A percentile compares a stretch with the other conserved stretches of the same genome.
These are phyloP conservation scores for Tulasnella sp. DNA, from an alignment of 768 basidiomycete genomes.

Conservation along the genomic window DNA sequence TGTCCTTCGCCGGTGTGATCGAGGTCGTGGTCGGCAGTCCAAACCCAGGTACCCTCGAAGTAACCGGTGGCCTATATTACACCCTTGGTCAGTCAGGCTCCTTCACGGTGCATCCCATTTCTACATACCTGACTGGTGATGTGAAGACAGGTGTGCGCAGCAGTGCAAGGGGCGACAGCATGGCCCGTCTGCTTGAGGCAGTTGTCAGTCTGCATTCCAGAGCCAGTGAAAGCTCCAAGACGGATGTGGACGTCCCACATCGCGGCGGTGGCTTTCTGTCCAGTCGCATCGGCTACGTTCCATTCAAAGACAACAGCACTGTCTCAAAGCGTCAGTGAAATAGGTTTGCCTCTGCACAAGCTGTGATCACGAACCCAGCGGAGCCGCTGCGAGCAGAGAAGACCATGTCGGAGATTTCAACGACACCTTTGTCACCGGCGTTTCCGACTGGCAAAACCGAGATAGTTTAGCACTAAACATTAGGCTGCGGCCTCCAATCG, in stretches of 20 bases:
- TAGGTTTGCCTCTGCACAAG: background rate
- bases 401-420: constrained; percentile 63
- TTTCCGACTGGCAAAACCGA: constrained; percentile 42
- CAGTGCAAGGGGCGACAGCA: constrained; percentile 44
- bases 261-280: constrained; percentile 50
- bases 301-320: constrained; percentile 64
- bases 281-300: constrained; percentile 51
- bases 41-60: constrained; percentile 47
- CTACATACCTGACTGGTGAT: constrained; percentile 42
- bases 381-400: constrained; percentile 51
- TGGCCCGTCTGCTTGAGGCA: constrained; percentile 38
- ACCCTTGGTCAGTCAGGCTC: too few species aligned
- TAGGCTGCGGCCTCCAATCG: background rate
- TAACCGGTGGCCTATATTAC: constrained; percentile 11
- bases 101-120: constrained; percentile 29
- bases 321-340: background rate
- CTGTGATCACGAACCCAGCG: constrained; percentile 22
- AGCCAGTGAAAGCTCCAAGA: constrained; percentile 34
- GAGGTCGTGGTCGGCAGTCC: constrained; percentile 76
- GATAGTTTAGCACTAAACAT: background rate
- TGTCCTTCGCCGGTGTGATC: constrained; percentile 48
- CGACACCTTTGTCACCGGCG: constrained; percentile 45
- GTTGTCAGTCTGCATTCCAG: constrained; percentile 35
- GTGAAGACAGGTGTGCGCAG: constrained; percentile 64
- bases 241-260: constrained; percentile 57